Percentiles rank a stretch among this genome's conserved stretches.
Conservation (phyloP, 306 rosid species). For the Rosa persica region DNA sequence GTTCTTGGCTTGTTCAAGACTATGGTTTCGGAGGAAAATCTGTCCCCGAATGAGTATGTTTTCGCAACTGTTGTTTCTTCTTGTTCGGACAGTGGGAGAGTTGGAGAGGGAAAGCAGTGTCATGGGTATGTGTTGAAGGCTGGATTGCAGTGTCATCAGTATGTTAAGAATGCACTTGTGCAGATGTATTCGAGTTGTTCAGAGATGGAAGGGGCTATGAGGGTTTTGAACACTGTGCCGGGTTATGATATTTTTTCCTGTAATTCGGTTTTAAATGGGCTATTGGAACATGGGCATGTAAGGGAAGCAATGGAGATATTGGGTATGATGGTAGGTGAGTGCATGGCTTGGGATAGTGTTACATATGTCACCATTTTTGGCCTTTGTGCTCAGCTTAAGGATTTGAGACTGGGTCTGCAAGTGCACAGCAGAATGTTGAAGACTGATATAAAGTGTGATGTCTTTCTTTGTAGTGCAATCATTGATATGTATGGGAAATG, state of each 20-base stretch:
- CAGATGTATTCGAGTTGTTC: slow-evolving; percentile 56
- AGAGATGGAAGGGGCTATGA: slow-evolving; percentile 40
- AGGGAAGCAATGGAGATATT: slow-evolving; percentile 43
- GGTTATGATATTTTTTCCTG: slow-evolving; percentile 42
- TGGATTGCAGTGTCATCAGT: slow-evolving; percentile 44
- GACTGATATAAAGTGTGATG: slow-evolving; percentile 36
- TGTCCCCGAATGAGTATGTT: slow-evolving; percentile 45
- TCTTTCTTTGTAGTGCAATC: slow-evolving; percentile 45
- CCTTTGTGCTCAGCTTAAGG: slow-evolving; percentile 50
- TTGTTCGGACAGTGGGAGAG: slow-evolving; percentile 27
- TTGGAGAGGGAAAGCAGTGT: slow-evolving; percentile 61
- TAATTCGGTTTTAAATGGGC: slow-evolving; percentile 49
- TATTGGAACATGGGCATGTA: slow-evolving; percentile 40
- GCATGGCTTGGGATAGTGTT: slow-evolving; percentile 52
- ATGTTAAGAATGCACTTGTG: slow-evolving; percentile 60
- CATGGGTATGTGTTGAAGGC: slow-evolving; percentile 55
- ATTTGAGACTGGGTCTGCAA: slow-evolving; percentile 49
- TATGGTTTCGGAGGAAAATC: neutral
- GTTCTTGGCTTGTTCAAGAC: slow-evolving; percentile 24
- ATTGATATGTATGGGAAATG: slow-evolving; percentile 76
- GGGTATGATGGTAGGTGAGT: slow-evolving; percentile 38
- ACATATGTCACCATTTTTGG: slow-evolving; percentile 52
- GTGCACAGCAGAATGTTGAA: slow-evolving; percentile 53
- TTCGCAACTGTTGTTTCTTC: slow-evolving; percentile 48
- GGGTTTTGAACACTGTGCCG: slow-evolving; percentile 38